Base-by-base conservation (phyloP, 106 monocot genomes). In the Dendrobium nobile region DNA sequence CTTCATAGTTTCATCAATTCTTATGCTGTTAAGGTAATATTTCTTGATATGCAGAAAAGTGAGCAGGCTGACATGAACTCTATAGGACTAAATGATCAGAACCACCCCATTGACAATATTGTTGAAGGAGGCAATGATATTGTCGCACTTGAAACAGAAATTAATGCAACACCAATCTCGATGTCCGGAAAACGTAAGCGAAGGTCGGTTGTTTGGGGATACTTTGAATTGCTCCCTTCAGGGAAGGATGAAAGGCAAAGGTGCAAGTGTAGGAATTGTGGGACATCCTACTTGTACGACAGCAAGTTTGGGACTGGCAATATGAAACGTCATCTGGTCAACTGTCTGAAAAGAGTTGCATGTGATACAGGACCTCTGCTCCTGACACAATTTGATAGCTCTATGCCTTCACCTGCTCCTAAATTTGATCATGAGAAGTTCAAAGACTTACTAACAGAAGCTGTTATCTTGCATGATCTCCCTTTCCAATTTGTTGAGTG, bases 401-500 rank as follows among this genome's bases (percentile, higher is more conserved):
- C 67, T 80, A 17, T 72, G 26, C 67, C 72, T 54, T 47, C 58
- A 2, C 51, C 37, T 28, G 9, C 51, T 78, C 43, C 64, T 75
- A 82, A 77, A 80, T 70, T 80, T 70, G 80, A 67, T 68, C 67
- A 58, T 28, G 67, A 72, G 20, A 80, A 70, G 67, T 80, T 80
- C 28, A 68, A 26, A 47, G 80, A 65, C 45, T 72, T 80, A 11
- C n/a, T 68, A 31, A 8, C 48, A 70, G 65, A 64, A 48, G 67
- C 44, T 45, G 65, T 80, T 13, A 68, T 80, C 20, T 64, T 72
- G 80, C 80, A 80, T 45, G 24, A 26, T 72, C 48, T 80, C 5
- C 67, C 67, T 20, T 80, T 80, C 65, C 41, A 80, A 68, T 80
- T 80, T 72, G 44, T 80, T 80, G 80, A 80, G 19, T 80, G 72